These are phyloP conservation scores for Maudiozyma turicensis DNA, from an alignment of 805 yeast genomes.

Conservation along the genomic window DNA sequence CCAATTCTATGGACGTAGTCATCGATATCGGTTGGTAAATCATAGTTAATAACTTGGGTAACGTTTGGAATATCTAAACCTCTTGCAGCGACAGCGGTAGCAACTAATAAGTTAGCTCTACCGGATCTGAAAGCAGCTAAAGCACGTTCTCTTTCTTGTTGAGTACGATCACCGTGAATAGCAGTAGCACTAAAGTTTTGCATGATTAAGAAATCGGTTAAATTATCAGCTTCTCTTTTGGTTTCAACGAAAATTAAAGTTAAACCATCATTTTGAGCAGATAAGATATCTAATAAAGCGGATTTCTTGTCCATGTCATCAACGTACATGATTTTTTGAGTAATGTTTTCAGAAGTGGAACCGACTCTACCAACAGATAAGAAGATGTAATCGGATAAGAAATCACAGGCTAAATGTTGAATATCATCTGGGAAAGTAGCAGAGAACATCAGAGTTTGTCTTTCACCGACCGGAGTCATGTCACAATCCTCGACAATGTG, in stretches of 20 bases:
- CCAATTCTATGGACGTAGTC: slow-evolving; percentile 99
- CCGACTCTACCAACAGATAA: slow-evolving; percentile 98
- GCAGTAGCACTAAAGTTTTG: slow-evolving; percentile 95
- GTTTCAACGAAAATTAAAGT: slow-evolving; percentile 96
- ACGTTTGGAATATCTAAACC: slow-evolving; percentile 99
- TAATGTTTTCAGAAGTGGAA: slow-evolving; percentile 96
- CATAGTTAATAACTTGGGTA: slow-evolving; percentile 94
- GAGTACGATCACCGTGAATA: slow-evolving; percentile 98
- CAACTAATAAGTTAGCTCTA: slow-evolving; percentile 86
- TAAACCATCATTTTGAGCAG: slow-evolving; percentile 72
- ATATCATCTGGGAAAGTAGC: slow-evolving; percentile 99
- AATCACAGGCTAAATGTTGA: slow-evolving; percentile 94
- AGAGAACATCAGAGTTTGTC: slow-evolving; percentile 97
- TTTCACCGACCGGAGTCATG: slow-evolving; percentile 83
- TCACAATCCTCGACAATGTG: slow-evolving; percentile 95
- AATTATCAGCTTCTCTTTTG: slow-evolving; percentile 94
- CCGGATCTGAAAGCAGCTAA: slow-evolving; percentile 89
- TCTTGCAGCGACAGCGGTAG: slow-evolving; percentile 99
- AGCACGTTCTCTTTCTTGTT: slow-evolving; percentile 95
- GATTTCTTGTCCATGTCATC: slow-evolving; percentile 91
- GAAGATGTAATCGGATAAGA: slow-evolving; percentile 91
- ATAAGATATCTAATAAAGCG: slow-evolving; percentile 76
- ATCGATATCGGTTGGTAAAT: slow-evolving; percentile 92
- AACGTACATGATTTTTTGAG: slow-evolving; percentile 86
- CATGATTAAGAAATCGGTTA: slow-evolving; percentile 82